These are phyloP conservation scores for Cenchrus fungigraminus DNA, from an alignment of 176 grass and related monocot species.

Conservation along the genomic window DNA sequence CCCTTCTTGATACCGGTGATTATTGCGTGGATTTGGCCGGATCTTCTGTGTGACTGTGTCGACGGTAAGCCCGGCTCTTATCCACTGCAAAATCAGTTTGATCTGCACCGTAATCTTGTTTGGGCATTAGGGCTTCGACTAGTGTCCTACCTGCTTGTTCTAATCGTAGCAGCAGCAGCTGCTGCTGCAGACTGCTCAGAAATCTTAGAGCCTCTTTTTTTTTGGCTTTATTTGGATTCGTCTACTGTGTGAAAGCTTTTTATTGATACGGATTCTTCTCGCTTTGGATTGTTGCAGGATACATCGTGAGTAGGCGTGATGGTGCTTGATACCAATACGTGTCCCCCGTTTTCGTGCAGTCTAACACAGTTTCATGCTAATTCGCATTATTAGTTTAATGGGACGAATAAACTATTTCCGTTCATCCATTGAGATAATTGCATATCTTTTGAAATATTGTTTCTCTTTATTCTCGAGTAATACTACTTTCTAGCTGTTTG, in stretches of 20 bases:
- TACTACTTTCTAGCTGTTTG: not conserved
- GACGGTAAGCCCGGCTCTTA: not conserved
- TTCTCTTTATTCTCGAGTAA: not conserved
- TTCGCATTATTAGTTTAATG: constrained; percentile 34
- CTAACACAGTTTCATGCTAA: constrained; percentile 42
- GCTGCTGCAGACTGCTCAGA: not conserved
- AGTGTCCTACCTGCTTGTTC: not conserved
- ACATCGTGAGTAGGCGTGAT: constrained; percentile 69
- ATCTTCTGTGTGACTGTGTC: not conserved
- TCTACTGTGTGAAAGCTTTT: constrained; percentile 18
- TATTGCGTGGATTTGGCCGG: constrained; percentile 1
- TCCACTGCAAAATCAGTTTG: not conserved
- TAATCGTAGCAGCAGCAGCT: not conserved
- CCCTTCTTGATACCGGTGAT: not conserved
- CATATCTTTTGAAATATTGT: not conserved
- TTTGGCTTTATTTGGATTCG: constrained; percentile 33
- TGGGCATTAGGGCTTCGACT: not conserved
- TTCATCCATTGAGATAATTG: not conserved
- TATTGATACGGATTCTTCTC: constrained; percentile 40
- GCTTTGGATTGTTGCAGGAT: constrained; percentile 64
- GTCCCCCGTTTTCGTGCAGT: constrained; percentile 44
- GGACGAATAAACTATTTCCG: constrained; percentile 6
- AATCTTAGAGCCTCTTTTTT: not conserved
- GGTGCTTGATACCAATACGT: constrained; percentile 43
- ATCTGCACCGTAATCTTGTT: not conserved